phyloP scores from a whole-genome alignment of 768 basidiomycete species.

The Rhizopogon roseolus region DNA sequence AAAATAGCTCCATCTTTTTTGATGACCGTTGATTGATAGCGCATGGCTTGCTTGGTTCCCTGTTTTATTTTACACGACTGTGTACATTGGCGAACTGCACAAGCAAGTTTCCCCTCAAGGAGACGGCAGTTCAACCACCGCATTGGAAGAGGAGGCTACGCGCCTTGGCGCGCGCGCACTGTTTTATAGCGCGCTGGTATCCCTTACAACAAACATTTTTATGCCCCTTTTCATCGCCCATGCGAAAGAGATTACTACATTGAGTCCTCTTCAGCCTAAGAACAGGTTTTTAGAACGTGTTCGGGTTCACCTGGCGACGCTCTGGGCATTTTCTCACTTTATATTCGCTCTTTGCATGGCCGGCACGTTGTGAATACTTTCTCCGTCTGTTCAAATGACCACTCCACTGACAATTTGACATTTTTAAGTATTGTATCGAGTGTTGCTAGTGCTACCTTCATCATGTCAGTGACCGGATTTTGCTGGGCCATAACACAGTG shows the following conservation, averaged over 20 bases:
- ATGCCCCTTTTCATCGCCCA: slow-evolving; percentile 59
- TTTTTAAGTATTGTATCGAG: slow-evolving; percentile 59
- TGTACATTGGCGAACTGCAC: slow-evolving; percentile 88
- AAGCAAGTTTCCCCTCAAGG: slow-evolving; percentile 37
- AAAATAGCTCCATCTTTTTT: not conserved
- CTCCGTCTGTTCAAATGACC: slow-evolving; percentile 3
- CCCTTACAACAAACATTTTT: slow-evolving; percentile 61
- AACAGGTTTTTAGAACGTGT: slow-evolving; percentile 34
- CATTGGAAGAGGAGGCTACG: slow-evolving; percentile 64
- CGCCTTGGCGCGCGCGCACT: slow-evolving; percentile 82
- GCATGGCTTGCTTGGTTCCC: slow-evolving; percentile 93
- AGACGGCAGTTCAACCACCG: slow-evolving; percentile 26
- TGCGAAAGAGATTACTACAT: slow-evolving; percentile 7
- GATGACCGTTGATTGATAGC: slow-evolving; percentile 29
- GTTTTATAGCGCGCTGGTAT: slow-evolving; percentile 69
- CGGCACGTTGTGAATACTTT: slow-evolving; percentile 67
- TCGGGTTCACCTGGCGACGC: slow-evolving; percentile 56
- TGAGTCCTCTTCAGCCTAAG: slow-evolving; percentile 14
- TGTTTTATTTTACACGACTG: slow-evolving; percentile 79
- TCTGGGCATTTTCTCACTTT: slow-evolving; percentile 79
- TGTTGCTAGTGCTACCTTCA: slow-evolving; percentile 64
- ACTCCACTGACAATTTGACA: not conserved
- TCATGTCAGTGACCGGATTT: slow-evolving; percentile 79
- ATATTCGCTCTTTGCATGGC: slow-evolving; percentile 77
- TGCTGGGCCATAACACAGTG: slow-evolving; percentile 93